Evolutionary conservation across 2,329 filamentous ascomycete species (phyloP), one percentile per base, ranked within the genome.

Genomic region (Aaosphaeria arxii): DNA sequence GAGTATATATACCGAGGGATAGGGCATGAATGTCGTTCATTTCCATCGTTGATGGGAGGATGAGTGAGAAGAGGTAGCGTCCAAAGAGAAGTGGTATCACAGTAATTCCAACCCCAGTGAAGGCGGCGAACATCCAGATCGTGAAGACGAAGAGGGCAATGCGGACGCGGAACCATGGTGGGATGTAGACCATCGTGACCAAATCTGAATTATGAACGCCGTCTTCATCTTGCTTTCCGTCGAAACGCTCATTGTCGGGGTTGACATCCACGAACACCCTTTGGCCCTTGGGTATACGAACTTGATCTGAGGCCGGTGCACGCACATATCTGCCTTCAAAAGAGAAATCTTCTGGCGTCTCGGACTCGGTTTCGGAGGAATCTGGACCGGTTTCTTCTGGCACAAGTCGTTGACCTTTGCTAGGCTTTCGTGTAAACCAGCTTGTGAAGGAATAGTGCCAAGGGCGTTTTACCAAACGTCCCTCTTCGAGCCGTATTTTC

Each of bases 1-100:
- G 77, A 29, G 90, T 76, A 65, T 95, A 96, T 38, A 95, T 80
- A 11, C 94, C 94, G 30, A 94, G 84, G 45, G 90, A 95, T 68
- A 96, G 96, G 9, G 94, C 92, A 62, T 99, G 97, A 29, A 99
- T 88, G 67, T 99, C 94, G 70, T 97, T 99, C 64, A 92, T 87
- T 52, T 88, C 61, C 6, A 69, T 59, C 1, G 59, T 80, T 1
- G 77, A 72, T 4, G 90, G 89, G 39, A 96, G 83, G 32, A 91
- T 72, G 30, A 79, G 74, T 42, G 85, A 83, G 64, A 96, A 88
- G 52, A 97, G 78, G 48, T 78, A 79, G 30, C 94, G 87, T 2
- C 94, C 94, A 63, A 96, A 84, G 5, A 95, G 77, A 4, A 99
- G 80, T 0, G 94, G 95, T 1, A 95, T 74, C 52, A 99, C 86